Percentiles rank a stretch among this genome's conserved stretches.
Conservation (phyloP, 257 asterid genomes). For the Cordia subcordata region DNA sequence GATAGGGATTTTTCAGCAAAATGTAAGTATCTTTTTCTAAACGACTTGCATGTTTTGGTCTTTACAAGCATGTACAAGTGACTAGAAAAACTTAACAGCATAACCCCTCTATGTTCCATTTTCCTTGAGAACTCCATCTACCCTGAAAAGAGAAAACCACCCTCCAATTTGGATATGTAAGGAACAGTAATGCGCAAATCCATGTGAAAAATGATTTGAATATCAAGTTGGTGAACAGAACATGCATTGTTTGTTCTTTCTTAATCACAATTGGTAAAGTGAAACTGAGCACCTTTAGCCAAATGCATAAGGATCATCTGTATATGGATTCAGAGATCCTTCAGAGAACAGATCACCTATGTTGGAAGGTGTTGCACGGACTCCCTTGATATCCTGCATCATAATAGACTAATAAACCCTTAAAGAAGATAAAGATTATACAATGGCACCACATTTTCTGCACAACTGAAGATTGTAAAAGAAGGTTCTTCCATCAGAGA, state of each 20-base stretch:
- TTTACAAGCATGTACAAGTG: background rate
- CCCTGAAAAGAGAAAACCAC: too few species aligned
- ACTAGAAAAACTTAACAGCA: too few species aligned
- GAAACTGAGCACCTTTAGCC: conserved; percentile 62
- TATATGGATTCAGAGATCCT: conserved; percentile 95
- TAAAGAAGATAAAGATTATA: background rate
- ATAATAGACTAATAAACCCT: background rate
- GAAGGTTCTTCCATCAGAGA: background rate
- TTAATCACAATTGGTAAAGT: background rate
- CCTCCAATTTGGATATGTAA: too few species aligned
- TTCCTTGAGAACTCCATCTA: too few species aligned
- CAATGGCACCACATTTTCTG: background rate
- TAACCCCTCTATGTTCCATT: too few species aligned
- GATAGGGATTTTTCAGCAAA: background rate
- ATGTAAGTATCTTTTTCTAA: background rate
- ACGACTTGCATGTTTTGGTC: background rate
- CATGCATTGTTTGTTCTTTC: too few species aligned
- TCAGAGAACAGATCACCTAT: conserved; percentile 91
- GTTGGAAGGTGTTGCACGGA: conserved; percentile 57
- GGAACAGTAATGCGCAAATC: background rate
- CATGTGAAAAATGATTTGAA: background rate
- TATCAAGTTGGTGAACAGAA: too few species aligned
- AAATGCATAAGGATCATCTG: conserved; percentile 95
- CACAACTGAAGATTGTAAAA: too few species aligned
- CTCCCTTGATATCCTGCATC: conserved; percentile 46